Evolutionary conservation across 2,329 filamentous ascomycete genomes (phyloP), one percentile per base, ranked within the genome.

Genomic region (Ascochyta lentis): DNA sequence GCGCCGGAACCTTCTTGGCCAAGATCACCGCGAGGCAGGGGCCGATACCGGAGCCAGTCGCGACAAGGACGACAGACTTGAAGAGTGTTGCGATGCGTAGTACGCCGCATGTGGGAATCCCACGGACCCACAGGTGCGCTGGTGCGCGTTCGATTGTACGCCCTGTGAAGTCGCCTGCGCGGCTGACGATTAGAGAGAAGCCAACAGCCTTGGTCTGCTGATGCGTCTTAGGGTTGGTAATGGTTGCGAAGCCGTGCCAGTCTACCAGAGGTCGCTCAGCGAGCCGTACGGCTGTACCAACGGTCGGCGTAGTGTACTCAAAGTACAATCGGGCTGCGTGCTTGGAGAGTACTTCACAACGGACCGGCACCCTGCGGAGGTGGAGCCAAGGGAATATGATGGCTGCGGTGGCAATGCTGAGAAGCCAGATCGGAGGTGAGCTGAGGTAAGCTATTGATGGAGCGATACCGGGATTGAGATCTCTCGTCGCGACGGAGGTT

Each of bases 341-440:
- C 37, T 82, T 74, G 0, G 91, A 95, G 10, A 95, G 84, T 3
- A 84, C 79, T 71, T 93, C 88, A 9, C 88, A 81, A 22, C 83
- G 78, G 50, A 94, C 88, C 8, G 80, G 75, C 26, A 91, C 86
- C 63, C 85, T 88, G 53, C 89, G 86, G 16, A 95, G 84, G 58
- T 85, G 83, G 1, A 89, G 69, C 90, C 91, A 96, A 0, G 91
- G 89, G 51, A 89, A 87, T 42, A 89, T 80, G 64, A 94, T 84
- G 63, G 88, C 85, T 42, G 82, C 71, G 1, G 90, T 91, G 43
- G 87, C 86, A 34, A 86, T 72, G 26, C 85, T 68, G 16, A 95
- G 79, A 61, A 92, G 84, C 89, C 90, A 95, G 70, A 94, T 83
- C 1, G 65, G 59, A 6, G 70, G 64, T 12, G 68, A 66, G n/a